Conservation (phyloP, 352 stramenopile genomes). For the Peronospora destructor region DNA sequence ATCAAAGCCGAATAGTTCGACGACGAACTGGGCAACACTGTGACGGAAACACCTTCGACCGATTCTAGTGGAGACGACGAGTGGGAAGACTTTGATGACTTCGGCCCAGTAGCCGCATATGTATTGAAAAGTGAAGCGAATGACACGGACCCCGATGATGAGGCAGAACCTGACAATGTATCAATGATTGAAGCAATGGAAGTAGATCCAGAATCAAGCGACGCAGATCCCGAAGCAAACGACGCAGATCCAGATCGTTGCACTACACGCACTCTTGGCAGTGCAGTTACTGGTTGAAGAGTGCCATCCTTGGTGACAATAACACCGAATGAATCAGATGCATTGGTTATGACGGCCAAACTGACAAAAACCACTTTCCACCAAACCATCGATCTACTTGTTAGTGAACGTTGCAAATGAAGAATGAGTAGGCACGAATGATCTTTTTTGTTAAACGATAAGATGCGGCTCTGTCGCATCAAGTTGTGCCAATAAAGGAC, state of each 20-base stretch:
- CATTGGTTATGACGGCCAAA: slow-evolving; percentile 2
- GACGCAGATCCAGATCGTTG: slow-evolving; percentile 5
- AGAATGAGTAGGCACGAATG: slow-evolving; percentile 7
- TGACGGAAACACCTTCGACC: slow-evolving; percentile 6
- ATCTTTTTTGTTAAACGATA: slow-evolving; percentile 3
- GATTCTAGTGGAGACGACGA: slow-evolving; percentile 1
- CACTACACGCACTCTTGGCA: slow-evolving; percentile 1
- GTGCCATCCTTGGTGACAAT: slow-evolving; percentile 10
- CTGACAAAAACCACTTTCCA: slow-evolving; percentile 1
- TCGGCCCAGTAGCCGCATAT: slow-evolving; percentile 2
- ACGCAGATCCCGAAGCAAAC: not conserved
- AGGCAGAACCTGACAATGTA: slow-evolving; percentile 3
- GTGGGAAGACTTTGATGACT: not conserved
- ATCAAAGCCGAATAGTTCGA: slow-evolving; percentile 15
- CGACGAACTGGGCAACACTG: slow-evolving; percentile 9
- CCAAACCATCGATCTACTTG: slow-evolving; percentile 4
- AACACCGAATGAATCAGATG: not conserved
- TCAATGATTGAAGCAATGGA: slow-evolving; percentile 3
- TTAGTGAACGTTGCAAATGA: slow-evolving; percentile 10
- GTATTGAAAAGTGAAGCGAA: slow-evolving; percentile 11
- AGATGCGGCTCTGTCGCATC: not conserved
- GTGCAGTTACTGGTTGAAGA: not conserved
- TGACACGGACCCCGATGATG: slow-evolving; percentile 4
- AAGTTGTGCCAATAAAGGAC: not conserved
- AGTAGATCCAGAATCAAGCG: not conserved